Evolutionary conservation across 306 rosid species (phyloP), one percentile per base, ranked within the genome.

Genomic region (Gynostemma pentaphyllum): DNA sequence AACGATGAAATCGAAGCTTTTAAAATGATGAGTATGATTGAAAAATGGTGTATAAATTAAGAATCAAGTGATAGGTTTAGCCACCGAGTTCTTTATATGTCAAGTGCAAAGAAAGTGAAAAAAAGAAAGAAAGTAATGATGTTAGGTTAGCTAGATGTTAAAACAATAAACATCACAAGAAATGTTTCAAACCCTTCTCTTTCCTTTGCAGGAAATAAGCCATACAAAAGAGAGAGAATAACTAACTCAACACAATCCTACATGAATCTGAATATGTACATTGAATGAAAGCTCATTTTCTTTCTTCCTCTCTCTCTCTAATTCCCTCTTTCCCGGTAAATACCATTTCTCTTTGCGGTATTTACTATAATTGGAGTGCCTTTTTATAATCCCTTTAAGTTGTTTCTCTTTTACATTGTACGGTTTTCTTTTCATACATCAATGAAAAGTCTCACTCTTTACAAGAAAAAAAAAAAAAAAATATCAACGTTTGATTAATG

Each of bases 401-500:
- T 21, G n/a, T 29, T 37, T 14, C 60, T 46, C 26, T 7, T 16
- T 16, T 6, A n/a, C n/a, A n/a, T n/a, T n/a, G n/a, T n/a, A n/a
- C n/a, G n/a, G n/a, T n/a, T n/a, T n/a, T n/a, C n/a, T n/a, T n/a
- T n/a, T n/a, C n/a, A n/a, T n/a, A n/a, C n/a, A n/a, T n/a, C n/a
- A n/a, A n/a, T n/a, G n/a, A n/a, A n/a, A n/a, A n/a, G n/a, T n/a
- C n/a, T n/a, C n/a, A n/a, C n/a, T n/a, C n/a, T n/a, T n/a, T n/a
- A n/a, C n/a, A n/a, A n/a, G n/a, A n/a, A n/a, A n/a, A n/a, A n/a
- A n/a, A n/a, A n/a, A n/a, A n/a, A n/a, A n/a, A n/a, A n/a, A n/a
- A n/a, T n/a, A n/a, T n/a, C 10, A 60, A 28, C 18, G 11, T 57
- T 23, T 68, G 44, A 68, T 51, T 46, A 84, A 72, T 82, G 83